Evolutionary conservation across 2,329 filamentous ascomycete genomes (phyloP).

Genomic region (Metarhizium humberi): DNA sequence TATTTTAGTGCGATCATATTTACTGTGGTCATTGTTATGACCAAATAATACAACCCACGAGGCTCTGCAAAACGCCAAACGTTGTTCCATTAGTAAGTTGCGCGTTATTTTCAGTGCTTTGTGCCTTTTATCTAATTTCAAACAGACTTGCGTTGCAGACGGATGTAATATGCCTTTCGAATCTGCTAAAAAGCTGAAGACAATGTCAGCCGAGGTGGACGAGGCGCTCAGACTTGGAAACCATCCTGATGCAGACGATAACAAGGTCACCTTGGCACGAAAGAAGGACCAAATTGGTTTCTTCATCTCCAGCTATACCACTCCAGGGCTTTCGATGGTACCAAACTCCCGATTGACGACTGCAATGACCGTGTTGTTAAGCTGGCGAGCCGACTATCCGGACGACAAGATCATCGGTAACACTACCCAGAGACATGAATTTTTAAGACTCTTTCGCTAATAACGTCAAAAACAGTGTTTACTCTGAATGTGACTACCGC

Average conservation of each 20-base stretch:
- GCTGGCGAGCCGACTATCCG: constrained; percentile 21
- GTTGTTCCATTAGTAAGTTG: not conserved
- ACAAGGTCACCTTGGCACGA: constrained; percentile 6
- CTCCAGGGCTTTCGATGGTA: constrained; percentile 2
- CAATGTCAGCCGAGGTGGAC: not conserved
- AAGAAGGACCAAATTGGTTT: constrained; percentile 9
- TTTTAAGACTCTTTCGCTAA: not conserved
- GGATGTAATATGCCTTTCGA: not conserved
- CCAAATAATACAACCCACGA: not conserved
- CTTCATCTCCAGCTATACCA: constrained; percentile 11
- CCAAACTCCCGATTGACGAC: constrained; percentile 23
- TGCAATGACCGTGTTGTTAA: constrained; percentile 19
- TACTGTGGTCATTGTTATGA: constrained; percentile 19
- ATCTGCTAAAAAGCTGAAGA: not conserved
- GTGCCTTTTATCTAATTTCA: too few relatives aligned
- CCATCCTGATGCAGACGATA: constrained; percentile 14
- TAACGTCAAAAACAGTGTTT: constrained; percentile 20
- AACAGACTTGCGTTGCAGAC: not conserved
- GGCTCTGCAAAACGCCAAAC: not conserved
- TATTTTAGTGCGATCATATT: constrained; percentile 21
- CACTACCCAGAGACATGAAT: not conserved
- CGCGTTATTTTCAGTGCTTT: too few relatives aligned
- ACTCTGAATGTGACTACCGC: constrained; percentile 22
- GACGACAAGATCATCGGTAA: constrained; percentile 30
- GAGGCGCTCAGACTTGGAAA: accelerated